A percentile compares a stretch with the other conserved stretches of the same genome.
Conservation (phyloP, 2,329 filamentous ascomycete species). For the Domatiomyces catenatus region DNA sequence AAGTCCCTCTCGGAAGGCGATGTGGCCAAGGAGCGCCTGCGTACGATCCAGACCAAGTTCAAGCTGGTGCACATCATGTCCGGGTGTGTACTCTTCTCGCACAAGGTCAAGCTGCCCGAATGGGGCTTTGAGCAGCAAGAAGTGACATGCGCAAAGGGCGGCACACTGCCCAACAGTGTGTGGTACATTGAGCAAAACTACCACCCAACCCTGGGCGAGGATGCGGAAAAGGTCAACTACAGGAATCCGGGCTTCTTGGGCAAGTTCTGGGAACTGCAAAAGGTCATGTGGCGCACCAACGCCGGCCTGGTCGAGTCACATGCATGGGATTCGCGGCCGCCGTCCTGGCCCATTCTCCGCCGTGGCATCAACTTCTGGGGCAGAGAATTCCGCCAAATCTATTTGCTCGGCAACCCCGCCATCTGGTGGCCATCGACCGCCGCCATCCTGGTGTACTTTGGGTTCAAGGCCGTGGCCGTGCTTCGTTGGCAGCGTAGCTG, state of each 20-base stretch:
- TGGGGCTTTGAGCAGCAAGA: conserved; percentile 98
- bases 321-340: conserved; percentile 91
- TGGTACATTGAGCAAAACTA: conserved; percentile 93
- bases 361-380: conserved; percentile 99
- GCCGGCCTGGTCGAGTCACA: conserved; percentile 92
- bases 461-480: conserved; percentile 76
- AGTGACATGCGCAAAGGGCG: conserved; percentile 87
- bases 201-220: conserved; percentile 58
- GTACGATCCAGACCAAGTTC: conserved; percentile 96
- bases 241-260: conserved; percentile 85
- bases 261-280: conserved; percentile 94
- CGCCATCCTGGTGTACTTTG: conserved; percentile 58
- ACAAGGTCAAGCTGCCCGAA: conserved; percentile 96
- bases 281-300: conserved; percentile 98
- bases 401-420: conserved; percentile 85
- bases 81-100: conserved; percentile 87
- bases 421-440: conserved; percentile 85
- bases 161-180: conserved; percentile 85
- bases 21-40: conserved; percentile 65
- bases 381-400: conserved; percentile 83
- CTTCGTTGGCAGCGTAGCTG: conserved; percentile 90
- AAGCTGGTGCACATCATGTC: conserved; percentile 92
- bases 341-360: conserved; percentile 78
- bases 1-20: conserved; percentile 70
- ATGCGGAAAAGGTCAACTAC: conserved; percentile 92